Conservation (phyloP, 192 early-diverging fungal species). For the Entomortierella lignicola region DNA sequence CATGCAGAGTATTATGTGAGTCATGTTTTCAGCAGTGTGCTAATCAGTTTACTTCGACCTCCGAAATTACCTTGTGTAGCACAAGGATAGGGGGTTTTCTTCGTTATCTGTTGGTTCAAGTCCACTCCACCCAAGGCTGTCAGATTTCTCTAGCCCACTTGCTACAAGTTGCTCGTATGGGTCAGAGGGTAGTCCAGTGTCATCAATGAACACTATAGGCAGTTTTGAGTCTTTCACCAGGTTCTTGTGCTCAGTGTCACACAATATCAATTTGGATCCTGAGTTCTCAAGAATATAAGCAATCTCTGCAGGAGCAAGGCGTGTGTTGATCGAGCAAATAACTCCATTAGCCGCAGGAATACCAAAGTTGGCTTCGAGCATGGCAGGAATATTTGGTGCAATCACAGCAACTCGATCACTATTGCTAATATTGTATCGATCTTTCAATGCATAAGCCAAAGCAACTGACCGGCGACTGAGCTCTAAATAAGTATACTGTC, state of each 20-base stretch:
- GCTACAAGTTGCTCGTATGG: conserved; percentile 63
- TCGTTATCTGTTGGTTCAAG: conserved; percentile 62
- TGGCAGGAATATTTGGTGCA: conserved; percentile 62
- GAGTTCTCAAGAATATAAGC: conserved; percentile 69
- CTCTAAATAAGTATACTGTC: conserved; percentile 55
- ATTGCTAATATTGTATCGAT: conserved; percentile 31
- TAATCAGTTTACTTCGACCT: too few species aligned
- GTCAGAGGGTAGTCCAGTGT: conserved; percentile 43
- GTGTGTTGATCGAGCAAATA: conserved; percentile 68
- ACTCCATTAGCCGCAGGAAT: conserved; percentile 66
- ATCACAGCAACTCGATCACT: conserved; percentile 68
- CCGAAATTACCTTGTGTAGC: conserved; percentile 58
- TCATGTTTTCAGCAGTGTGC: too few species aligned
- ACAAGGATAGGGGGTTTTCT: conserved; percentile 59
- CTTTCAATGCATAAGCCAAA: conserved; percentile 57
- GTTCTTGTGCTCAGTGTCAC: conserved; percentile 57
- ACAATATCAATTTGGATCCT: conserved; percentile 59
- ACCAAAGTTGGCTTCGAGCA: conserved; percentile 71
- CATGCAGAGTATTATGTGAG: too few species aligned
- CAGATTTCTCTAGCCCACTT: conserved; percentile 23
- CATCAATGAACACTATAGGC: conserved; percentile 37
- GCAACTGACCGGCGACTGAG: conserved; percentile 58
- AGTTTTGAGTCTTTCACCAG: conserved; percentile 35
- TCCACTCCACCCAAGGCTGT: conserved; percentile 51
- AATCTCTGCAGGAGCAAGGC: conserved; percentile 63